These are phyloP conservation scores for Drechslerella dactyloides DNA, from an alignment of 2,329 filamentous ascomycete genomes.

Conservation along the genomic window DNA sequence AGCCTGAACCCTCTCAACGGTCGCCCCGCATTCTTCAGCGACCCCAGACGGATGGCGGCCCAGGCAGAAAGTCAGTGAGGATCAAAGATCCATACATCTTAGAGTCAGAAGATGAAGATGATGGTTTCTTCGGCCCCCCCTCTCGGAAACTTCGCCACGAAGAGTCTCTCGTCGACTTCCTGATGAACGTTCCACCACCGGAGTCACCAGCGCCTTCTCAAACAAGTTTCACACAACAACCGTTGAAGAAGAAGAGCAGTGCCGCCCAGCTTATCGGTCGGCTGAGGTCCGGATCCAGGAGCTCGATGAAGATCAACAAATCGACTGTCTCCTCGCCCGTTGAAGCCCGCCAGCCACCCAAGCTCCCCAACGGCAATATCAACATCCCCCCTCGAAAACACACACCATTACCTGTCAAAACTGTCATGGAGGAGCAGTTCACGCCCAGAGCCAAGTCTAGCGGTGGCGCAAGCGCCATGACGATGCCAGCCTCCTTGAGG, in stretches of 20 bases:
- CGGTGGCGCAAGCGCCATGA: constrained; percentile 54
- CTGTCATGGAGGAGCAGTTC: constrained; percentile 45
- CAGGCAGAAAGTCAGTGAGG: constrained; percentile 75
- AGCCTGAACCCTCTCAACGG: constrained; percentile 56
- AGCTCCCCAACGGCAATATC: constrained; percentile 59
- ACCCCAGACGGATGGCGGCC: constrained; percentile 60
- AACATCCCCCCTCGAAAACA: constrained; percentile 49
- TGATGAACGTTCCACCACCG: constrained; percentile 56
- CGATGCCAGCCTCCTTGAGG: constrained; percentile 59
- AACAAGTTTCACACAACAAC: constrained; percentile 52
- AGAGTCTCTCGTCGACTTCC: constrained; percentile 54
- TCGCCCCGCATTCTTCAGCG: constrained; percentile 55
- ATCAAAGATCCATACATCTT: constrained; percentile 93
- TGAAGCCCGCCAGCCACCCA: constrained; percentile 50
- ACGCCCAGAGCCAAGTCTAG: constrained; percentile 54
- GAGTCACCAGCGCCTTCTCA: constrained; percentile 38
- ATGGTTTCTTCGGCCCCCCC: constrained; percentile 46
- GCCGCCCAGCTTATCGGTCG: constrained; percentile 69
- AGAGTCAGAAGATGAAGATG: constrained; percentile 66
- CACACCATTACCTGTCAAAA: constrained; percentile 55
- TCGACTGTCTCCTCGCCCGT: constrained; percentile 54
- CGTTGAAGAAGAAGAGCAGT: constrained; percentile 70
- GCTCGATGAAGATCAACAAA: constrained; percentile 55
- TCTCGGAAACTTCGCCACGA: constrained; percentile 37
- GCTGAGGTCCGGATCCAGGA: constrained; percentile 59